Percentiles rank a stretch among this genome's conserved stretches.
These are phyloP conservation scores for Boechera stricta DNA, from an alignment of 345 rosid species.

Conservation along the genomic window DNA sequence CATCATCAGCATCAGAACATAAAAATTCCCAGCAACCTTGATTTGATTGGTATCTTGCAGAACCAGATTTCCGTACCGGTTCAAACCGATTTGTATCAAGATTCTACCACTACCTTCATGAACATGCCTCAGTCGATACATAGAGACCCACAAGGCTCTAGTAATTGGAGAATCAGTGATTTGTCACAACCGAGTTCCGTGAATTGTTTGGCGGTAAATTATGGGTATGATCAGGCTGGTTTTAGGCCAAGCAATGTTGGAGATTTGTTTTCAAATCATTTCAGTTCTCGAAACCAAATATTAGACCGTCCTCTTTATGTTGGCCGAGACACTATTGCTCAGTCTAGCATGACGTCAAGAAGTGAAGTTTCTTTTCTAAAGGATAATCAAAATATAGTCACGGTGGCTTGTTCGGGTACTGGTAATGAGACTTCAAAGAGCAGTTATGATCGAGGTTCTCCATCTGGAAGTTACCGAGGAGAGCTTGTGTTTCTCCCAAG, in stretches of 20 bases:
- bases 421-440: not conserved
- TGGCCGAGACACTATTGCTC: conserved; percentile 2
- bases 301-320: not conserved
- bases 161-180: conserved; percentile 9
- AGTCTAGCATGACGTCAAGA: conserved; percentile 1
- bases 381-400: not conserved
- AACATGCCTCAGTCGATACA: not conserved
- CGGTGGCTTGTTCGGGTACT: not conserved
- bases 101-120: not conserved
- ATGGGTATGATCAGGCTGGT: not conserved
- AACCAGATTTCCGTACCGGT: not conserved
- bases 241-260: conserved; percentile 1
- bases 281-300: conserved; percentile 1
- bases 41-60: not conserved
- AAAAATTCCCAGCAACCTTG: not conserved
- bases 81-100: not conserved
- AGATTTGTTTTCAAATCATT: conserved; percentile 2
- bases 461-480: conserved; percentile 1
- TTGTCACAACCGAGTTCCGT: not conserved
- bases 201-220: not conserved
- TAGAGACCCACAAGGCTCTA: not conserved
- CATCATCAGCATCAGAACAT: not conserved
- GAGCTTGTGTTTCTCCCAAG: conserved; percentile 3
- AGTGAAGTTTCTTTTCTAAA: conserved; percentile 1
- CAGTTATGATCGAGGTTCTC: conserved; percentile 7